Evolutionary conservation across 331 rosid species (phyloP).

Genomic region (Arachis monticola): DNA sequence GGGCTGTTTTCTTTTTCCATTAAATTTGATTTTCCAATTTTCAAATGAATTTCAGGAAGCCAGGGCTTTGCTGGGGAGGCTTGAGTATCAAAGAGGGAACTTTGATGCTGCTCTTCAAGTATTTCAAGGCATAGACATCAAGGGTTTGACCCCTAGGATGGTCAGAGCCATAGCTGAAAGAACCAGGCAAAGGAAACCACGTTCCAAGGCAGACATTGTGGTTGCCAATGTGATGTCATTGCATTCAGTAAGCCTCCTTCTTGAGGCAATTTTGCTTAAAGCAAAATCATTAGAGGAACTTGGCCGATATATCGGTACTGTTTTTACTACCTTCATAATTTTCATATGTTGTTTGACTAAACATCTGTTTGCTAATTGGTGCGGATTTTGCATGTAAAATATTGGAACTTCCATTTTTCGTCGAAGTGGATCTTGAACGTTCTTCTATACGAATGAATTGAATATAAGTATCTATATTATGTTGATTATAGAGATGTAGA

Average conservation of each 20-base stretch:
- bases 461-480: background rate
- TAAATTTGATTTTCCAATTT: background rate
- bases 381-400: slow-evolving; percentile 6
- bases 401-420: background rate
- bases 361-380: background rate
- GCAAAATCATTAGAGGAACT: slow-evolving; percentile 75
- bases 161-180: slow-evolving; percentile 67
- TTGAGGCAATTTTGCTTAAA: slow-evolving; percentile 84
- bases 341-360: slow-evolving; percentile 6
- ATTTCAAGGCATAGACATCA: slow-evolving; percentile 86
- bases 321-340: slow-evolving; percentile 19
- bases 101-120: slow-evolving; percentile 86
- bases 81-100: slow-evolving; percentile 86
- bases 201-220: slow-evolving; percentile 54
- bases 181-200: slow-evolving; percentile 56
- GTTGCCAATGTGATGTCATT: slow-evolving; percentile 61
- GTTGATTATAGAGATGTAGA: slow-evolving; percentile 11
- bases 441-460: slow-evolving; percentile 2
- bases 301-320: slow-evolving; percentile 55
- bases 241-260: slow-evolving; percentile 87
- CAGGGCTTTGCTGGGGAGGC: slow-evolving; percentile 92
- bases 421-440: background rate
- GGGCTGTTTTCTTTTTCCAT: background rate
- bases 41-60: slow-evolving; percentile 72
- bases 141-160: slow-evolving; percentile 68